A percentile compares a stretch with the other conserved stretches of the same genome.
Conservation (phyloP, 352 stramenopile genomes). For the Albugo candida region DNA sequence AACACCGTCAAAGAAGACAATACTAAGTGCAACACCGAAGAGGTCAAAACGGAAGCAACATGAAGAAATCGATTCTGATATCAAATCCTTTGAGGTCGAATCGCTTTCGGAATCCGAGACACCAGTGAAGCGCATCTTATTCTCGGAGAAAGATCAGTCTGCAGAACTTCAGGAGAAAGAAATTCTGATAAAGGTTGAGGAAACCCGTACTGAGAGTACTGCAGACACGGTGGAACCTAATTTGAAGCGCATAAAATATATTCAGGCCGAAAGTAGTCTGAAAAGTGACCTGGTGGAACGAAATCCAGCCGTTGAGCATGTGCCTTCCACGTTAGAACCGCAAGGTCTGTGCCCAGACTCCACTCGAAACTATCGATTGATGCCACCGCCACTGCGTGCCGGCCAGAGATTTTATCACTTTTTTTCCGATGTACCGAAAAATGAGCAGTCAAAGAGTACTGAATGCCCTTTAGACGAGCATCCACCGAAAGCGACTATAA, state of each 20-base stretch:
- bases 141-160: conserved; percentile 28
- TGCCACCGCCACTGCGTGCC: conserved; percentile 24
- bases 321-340: conserved; percentile 15
- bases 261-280: background rate
- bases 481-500: too few relatives aligned
- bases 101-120: conserved; percentile 1
- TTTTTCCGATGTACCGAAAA: conserved; percentile 16
- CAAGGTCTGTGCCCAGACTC: conserved; percentile 25
- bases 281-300: conserved; percentile 6
- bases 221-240: conserved; percentile 2
- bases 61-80: too few relatives aligned
- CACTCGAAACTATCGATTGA: conserved; percentile 24
- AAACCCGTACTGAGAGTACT: background rate
- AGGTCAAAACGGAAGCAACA: too few relatives aligned
- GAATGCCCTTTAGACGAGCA: too few relatives aligned
- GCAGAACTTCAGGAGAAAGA: conserved; percentile 36
- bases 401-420: conserved; percentile 64
- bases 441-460: too few relatives aligned
- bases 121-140: conserved; percentile 44
- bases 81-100: too few relatives aligned
- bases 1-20: too few relatives aligned
- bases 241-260: background rate
- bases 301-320: background rate
- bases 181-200: conserved; percentile 1
- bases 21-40: too few relatives aligned